Evolutionary conservation across 768 basidiomycete species (phyloP), one percentile per base, ranked within the genome.

Genomic region (Epithele typhae): DNA sequence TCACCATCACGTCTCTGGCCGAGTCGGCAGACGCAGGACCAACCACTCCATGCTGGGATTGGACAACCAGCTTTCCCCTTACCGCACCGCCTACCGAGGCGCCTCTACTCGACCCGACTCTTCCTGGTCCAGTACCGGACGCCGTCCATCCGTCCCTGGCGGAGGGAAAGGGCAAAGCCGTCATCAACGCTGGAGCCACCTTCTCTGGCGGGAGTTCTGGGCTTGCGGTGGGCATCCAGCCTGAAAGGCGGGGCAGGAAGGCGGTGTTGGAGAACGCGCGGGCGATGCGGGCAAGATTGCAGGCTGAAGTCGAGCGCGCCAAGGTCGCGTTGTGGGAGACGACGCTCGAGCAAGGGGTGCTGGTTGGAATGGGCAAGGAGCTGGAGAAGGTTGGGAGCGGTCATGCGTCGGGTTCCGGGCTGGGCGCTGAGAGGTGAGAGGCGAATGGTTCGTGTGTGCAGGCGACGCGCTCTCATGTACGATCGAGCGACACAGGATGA

Each of bases 291-390:
- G 63, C 65, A 45, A 69, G 77, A 54, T 54, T 90, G 30, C 65
- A 66, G 45, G 65, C 64, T 9, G 81, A 84, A 64, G 64, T 89
- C 37, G 73, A 81, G 40, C 68, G 66, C 43, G 76, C 81, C 19
- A 83, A 82, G 58, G 70, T 77, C 23, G 79, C 83, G 57, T 63
- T 88, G 46, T 88, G 87, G 87, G 84, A 87, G 65, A 73, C 75
- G 41, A 81, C 78, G 33, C 72, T 87, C 41, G 85, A 87, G 64
- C 76, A 81, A 56, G 83, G 80, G n/a, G 79, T 74, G 42, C 64
- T 86, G 21, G 52, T 53, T 9, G 52, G 41, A 3, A 14, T 53
- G 12, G 52, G 52, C 18, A 37, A 43, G 37, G 55, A 57, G 40
- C 15, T 52, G 30, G 51, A 52, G 32, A 46, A 49, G 47, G 40